Percentiles rank a stretch among this genome's conserved stretches.
phyloP scores from a whole-genome alignment of 441 rosid species.

The Mallotus repandus region DNA sequence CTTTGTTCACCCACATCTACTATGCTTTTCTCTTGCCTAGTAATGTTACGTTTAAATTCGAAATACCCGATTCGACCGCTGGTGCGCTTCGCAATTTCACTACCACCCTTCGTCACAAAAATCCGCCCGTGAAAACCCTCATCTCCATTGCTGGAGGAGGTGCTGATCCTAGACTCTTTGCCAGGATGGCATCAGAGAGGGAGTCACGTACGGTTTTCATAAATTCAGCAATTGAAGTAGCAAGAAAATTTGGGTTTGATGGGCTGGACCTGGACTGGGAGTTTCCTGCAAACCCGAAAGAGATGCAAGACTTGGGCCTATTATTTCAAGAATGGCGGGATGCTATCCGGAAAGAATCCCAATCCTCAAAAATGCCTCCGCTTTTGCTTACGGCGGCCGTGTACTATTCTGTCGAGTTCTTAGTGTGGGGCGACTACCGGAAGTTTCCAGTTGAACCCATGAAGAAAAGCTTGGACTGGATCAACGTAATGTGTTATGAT shows the following conservation, averaged over 20 bases:
- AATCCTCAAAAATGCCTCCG: conserved; percentile 28
- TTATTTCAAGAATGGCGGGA: conserved; percentile 43
- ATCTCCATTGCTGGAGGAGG: conserved; percentile 47
- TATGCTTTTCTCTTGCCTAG: conserved; percentile 56
- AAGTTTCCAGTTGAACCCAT: conserved; percentile 34
- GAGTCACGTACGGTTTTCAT: conserved; percentile 37
- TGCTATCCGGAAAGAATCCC: conserved; percentile 38
- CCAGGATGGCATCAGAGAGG: conserved; percentile 33
- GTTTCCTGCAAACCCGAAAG: conserved; percentile 34
- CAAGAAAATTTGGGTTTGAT: conserved; percentile 45
- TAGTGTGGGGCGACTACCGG: conserved; percentile 14
- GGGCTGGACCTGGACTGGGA: conserved; percentile 69
- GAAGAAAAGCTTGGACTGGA: conserved; percentile 40
- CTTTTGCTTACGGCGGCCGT: conserved; percentile 56
- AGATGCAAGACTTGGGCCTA: conserved; percentile 37
- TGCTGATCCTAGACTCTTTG: conserved; percentile 28
- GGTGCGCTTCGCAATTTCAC: conserved; percentile 42
- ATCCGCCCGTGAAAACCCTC: conserved; percentile 45
- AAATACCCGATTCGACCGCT: conserved; percentile 26
- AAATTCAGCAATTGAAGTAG: conserved; percentile 41
- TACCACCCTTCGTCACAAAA: conserved; percentile 40
- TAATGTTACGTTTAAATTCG: conserved; percentile 36
- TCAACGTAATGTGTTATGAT: conserved; percentile 51
- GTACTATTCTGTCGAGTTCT: conserved; percentile 46
- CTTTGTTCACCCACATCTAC: conserved; percentile 49